Conservation (phyloP, 495 filamentous ascomycete species). For the Umbilicaria muhlenbergii region DNA sequence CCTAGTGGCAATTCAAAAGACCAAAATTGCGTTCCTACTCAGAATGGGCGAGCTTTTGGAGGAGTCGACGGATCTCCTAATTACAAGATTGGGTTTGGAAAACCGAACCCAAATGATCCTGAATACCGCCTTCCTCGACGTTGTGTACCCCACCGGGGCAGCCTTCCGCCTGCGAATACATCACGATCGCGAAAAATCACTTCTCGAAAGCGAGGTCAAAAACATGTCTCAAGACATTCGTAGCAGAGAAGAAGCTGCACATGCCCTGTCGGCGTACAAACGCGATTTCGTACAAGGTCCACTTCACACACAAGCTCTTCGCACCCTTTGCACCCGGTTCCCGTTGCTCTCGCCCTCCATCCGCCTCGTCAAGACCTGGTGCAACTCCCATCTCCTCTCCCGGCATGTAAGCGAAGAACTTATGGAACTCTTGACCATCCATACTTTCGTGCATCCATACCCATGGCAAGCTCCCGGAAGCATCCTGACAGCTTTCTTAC, state of each 20-base stretch:
- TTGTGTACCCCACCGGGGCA: slow-evolving; percentile 53
- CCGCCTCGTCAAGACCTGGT: slow-evolving; percentile 84
- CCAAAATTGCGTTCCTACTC: slow-evolving; percentile 81
- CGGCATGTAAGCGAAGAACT: slow-evolving; percentile 63
- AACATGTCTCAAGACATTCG: slow-evolving; percentile 47
- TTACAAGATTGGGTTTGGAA: slow-evolving; percentile 65
- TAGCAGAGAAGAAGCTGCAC: slow-evolving; percentile 46
- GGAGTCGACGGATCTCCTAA: slow-evolving; percentile 26
- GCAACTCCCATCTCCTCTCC: slow-evolving; percentile 63
- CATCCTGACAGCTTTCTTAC: slow-evolving; percentile 65
- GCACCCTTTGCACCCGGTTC: slow-evolving; percentile 63
- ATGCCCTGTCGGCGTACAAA: slow-evolving; percentile 54
- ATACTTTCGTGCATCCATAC: slow-evolving; percentile 64
- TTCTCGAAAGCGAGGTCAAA: slow-evolving; percentile 65
- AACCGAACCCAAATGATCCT: slow-evolving; percentile 47
- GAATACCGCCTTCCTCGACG: slow-evolving; percentile 73
- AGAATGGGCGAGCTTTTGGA: slow-evolving; percentile 62
- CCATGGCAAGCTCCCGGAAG: slow-evolving; percentile 69
- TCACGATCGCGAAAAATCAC: slow-evolving; percentile 68
- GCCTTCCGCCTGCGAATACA: slow-evolving; percentile 39
- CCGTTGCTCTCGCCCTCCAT: slow-evolving; percentile 71
- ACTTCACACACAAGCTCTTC: slow-evolving; percentile 64
- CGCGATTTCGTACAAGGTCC: slow-evolving; percentile 55
- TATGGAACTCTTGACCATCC: slow-evolving; percentile 63
- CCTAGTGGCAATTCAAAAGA: slow-evolving; percentile 74